Conservation (phyloP, 2,329 filamentous ascomycete genomes). For the Talaromyces verruculosus region DNA sequence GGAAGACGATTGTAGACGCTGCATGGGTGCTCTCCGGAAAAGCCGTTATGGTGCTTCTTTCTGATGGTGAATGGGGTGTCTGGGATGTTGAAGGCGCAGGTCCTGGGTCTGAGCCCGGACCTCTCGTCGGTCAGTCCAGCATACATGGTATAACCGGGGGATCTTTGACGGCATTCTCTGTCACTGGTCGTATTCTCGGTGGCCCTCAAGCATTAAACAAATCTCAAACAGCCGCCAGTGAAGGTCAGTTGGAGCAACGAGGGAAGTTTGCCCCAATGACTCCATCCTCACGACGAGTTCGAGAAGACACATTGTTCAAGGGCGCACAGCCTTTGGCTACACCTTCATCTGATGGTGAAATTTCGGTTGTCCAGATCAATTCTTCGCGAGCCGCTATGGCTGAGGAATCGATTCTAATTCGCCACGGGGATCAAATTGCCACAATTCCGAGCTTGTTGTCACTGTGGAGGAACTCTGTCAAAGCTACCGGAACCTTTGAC, state of each 20-base stretch:
- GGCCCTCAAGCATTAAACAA: constrained; percentile 26
- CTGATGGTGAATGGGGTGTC: constrained; percentile 51
- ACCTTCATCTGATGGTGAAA: constrained; percentile 41
- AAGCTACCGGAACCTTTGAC: constrained; percentile 41
- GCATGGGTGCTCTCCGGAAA: constrained; percentile 48
- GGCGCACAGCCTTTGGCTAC: constrained; percentile 33
- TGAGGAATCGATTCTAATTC: constrained; percentile 48
- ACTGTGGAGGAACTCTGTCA: constrained; percentile 45
- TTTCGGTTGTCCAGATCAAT: constrained; percentile 43
- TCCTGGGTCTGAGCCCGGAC: constrained; percentile 41
- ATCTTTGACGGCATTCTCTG: constrained; percentile 43
- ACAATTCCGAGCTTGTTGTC: constrained; percentile 46
- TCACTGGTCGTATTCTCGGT: constrained; percentile 42
- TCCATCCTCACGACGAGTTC: constrained; percentile 48
- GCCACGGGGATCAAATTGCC: constrained; percentile 43
- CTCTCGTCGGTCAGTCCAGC: constrained; percentile 39
- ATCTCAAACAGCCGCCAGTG: constrained; percentile 26
- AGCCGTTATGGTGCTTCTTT: constrained; percentile 47
- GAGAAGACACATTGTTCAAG: constrained; percentile 47
- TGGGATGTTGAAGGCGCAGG: constrained; percentile 51
- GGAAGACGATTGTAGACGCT: constrained; percentile 48
- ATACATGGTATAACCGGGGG: constrained; percentile 43
- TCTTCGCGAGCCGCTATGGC: constrained; percentile 36
- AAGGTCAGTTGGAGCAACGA: constrained; percentile 29
- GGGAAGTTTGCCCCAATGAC: constrained; percentile 49